A percentile compares a stretch with the other conserved stretches of the same genome.
phyloP scores from a whole-genome alignment of 1,139 yeast species.

The Geotrichum phurueaensis region DNA sequence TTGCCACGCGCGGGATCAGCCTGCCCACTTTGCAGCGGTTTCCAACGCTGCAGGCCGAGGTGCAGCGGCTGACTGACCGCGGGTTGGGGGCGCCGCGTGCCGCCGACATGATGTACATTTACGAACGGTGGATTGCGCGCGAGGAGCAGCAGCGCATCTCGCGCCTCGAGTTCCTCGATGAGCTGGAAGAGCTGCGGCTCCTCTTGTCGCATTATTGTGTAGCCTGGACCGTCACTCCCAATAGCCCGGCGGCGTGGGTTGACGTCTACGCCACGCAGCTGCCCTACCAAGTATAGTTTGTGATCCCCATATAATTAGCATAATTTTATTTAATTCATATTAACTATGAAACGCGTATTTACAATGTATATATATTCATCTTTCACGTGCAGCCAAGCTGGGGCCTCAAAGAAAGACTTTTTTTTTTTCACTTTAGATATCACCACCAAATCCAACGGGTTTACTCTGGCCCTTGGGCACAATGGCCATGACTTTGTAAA shows the following conservation, averaged over 20 bases:
- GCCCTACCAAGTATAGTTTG: background rate
- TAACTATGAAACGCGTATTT: background rate
- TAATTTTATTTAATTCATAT: background rate
- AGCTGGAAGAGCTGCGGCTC: conserved; percentile 74
- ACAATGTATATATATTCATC: background rate
- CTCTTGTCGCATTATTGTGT: conserved; percentile 75
- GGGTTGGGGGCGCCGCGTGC: conserved; percentile 35
- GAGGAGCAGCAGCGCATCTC: conserved; percentile 51
- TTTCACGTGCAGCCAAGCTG: background rate
- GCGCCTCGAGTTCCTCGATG: conserved; percentile 74
- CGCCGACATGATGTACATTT: conserved; percentile 55
- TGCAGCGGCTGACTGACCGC: conserved; percentile 30
- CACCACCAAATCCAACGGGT: conserved; percentile 45
- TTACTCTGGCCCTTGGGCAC: conserved; percentile 43
- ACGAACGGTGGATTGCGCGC: conserved; percentile 49
- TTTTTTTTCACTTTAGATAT: conserved; percentile 15
- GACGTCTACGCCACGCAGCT: background rate
- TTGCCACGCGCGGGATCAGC: conserved; percentile 64
- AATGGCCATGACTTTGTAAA: conserved; percentile 67
- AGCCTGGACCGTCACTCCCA: conserved; percentile 33
- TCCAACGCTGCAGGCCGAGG: conserved; percentile 47
- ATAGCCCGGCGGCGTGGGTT: conserved; percentile 7
- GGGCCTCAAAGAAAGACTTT: too few relatives aligned
- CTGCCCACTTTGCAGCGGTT: conserved; percentile 55
- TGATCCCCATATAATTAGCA: background rate